Conservation (phyloP, 352 stramenopile species). For the Aphanomyces stellatus region DNA sequence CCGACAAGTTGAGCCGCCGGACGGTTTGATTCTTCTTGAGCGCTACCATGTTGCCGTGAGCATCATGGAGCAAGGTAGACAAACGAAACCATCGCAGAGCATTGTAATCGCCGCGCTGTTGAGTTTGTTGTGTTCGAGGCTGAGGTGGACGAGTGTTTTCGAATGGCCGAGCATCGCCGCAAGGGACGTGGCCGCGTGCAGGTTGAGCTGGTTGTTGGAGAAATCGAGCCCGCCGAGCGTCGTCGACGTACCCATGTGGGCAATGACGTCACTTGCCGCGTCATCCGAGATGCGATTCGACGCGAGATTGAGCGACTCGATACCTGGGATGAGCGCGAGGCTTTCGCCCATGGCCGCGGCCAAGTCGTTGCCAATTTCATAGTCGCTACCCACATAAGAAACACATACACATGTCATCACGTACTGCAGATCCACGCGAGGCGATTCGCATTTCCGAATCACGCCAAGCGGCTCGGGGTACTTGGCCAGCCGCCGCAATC, state of each 20-base stretch:
- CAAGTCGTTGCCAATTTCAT: slow-evolving; percentile 57
- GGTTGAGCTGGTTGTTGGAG: slow-evolving; percentile 46
- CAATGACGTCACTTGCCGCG: slow-evolving; percentile 44
- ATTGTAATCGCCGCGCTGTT: slow-evolving; percentile 48
- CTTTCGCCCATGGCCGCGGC: slow-evolving; percentile 46
- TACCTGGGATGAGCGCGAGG: slow-evolving; percentile 48
- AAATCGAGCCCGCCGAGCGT: slow-evolving; percentile 39
- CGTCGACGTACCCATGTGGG: slow-evolving; percentile 23
- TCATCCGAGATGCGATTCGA: slow-evolving; percentile 61
- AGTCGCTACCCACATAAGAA: slow-evolving; percentile 32
- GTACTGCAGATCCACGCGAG: slow-evolving; percentile 12
- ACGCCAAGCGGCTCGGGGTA: slow-evolving; percentile 60
- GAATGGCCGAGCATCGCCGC: slow-evolving; percentile 33
- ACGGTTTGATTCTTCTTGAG: slow-evolving; percentile 64
- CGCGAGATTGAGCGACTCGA: slow-evolving; percentile 60
- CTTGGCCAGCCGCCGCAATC: slow-evolving; percentile 43
- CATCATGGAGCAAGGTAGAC: background rate
- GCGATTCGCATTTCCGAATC: slow-evolving; percentile 31
- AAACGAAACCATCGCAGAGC: slow-evolving; percentile 37
- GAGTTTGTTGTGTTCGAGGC: slow-evolving; percentile 56
- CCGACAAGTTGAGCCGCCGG: slow-evolving; percentile 50
- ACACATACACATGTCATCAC: background rate
- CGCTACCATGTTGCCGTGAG: slow-evolving; percentile 13
- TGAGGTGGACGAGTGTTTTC: slow-evolving; percentile 48
- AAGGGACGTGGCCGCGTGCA: slow-evolving; percentile 32